Evolutionary conservation across 2,329 filamentous ascomycete genomes (phyloP).

Genomic region (Ophiostoma ulmi): DNA sequence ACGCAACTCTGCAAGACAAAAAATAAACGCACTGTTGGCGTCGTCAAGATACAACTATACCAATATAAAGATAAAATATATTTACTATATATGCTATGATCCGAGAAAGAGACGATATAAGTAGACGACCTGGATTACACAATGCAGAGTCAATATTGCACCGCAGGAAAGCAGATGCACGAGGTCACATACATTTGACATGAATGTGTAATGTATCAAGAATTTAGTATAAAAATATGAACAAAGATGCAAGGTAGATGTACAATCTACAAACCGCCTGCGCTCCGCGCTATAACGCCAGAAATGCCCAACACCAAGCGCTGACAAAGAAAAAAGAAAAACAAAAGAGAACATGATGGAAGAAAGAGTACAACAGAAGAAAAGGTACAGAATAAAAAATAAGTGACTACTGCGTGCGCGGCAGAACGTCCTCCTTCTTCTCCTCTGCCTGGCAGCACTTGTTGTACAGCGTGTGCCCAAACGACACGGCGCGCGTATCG

Average conservation of each 20-base stretch:
- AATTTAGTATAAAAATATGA: neutral
- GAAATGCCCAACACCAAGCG: slow-evolving; percentile 10
- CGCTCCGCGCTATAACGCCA: slow-evolving; percentile 11
- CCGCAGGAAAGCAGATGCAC: neutral
- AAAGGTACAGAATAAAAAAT: neutral
- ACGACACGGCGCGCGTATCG: slow-evolving; percentile 51
- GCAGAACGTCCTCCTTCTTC: neutral
- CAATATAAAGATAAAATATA: too few species aligned
- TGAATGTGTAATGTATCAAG: too few species aligned
- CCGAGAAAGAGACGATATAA: too few species aligned
- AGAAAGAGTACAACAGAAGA: neutral
- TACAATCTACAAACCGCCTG: slow-evolving; percentile 6
- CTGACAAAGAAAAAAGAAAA: neutral
- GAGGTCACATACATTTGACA: neutral
- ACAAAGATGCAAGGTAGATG: neutral
- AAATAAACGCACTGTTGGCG: too few species aligned
- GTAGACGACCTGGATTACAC: neutral
- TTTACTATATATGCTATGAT: too few species aligned
- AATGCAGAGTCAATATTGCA: neutral
- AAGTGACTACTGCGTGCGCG: slow-evolving; percentile 7
- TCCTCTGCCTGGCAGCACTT: slow-evolving; percentile 26
- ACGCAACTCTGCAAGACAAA: too few species aligned
- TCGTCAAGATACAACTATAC: too few species aligned
- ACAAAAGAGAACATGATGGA: neutral
- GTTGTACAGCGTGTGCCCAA: slow-evolving; percentile 52